Percentiles rank a stretch among this genome's conserved stretches.
Evolutionary conservation across 768 basidiomycete species (phyloP).

Genomic region (Phaffia tasmanica): DNA sequence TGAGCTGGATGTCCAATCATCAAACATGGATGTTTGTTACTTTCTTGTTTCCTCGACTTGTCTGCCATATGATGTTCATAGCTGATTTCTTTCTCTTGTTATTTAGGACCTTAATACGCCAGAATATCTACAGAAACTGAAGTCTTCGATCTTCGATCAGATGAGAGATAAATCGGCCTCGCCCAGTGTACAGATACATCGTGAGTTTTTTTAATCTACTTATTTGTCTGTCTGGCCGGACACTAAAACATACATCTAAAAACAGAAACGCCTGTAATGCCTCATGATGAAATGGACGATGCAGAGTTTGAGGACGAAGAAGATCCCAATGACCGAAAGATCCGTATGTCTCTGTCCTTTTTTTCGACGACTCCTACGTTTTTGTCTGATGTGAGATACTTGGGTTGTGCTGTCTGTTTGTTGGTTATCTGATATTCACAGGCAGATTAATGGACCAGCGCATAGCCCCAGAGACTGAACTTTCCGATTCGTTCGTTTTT

Average conservation of each 20-base stretch:
- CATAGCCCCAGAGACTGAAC: slow-evolving; percentile 71
- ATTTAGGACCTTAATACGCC: slow-evolving; percentile 68
- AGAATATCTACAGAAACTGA: slow-evolving; percentile 86
- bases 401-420: neutral
- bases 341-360: slow-evolving; percentile 40
- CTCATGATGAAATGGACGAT: slow-evolving; percentile 72
- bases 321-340: slow-evolving; percentile 62
- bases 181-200: slow-evolving; percentile 82
- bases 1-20: slow-evolving; percentile 82
- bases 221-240: neutral
- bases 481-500: slow-evolving; percentile 61
- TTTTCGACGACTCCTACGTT: neutral
- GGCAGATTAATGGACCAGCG: slow-evolving; percentile 65
- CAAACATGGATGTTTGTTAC: slow-evolving; percentile 60
- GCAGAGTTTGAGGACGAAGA: slow-evolving; percentile 74
- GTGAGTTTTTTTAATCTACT: slow-evolving; percentile 41
- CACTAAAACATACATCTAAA: neutral
- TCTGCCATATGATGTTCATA: neutral
- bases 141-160: slow-evolving; percentile 82
- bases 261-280: slow-evolving; percentile 68
- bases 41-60: neutral
- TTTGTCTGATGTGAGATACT: neutral
- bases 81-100: neutral
- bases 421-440: slow-evolving; percentile 25
- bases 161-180: slow-evolving; percentile 73